Base-by-base conservation (phyloP, 1,284 basidiomycete species). In the Leccinum proliferum region DNA sequence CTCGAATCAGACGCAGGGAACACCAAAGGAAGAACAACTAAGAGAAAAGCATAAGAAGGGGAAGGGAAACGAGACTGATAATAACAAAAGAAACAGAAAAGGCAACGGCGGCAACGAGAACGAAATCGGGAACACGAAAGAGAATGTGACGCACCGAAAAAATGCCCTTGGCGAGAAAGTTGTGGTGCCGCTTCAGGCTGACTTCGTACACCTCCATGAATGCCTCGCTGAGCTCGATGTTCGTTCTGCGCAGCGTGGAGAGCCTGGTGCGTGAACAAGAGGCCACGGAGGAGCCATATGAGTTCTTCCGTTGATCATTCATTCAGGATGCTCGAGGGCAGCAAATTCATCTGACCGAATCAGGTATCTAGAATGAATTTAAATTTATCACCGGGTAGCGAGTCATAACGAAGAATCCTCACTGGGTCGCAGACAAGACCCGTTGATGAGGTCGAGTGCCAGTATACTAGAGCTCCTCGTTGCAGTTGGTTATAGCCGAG, bases 301-400 rank as follows among this genome's bases (percentile, higher is more conserved):
- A 98, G 83, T 15, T 93, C 95, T 69, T 97, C 90, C 0, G 95
- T 97, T 4, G 80, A 81, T 74, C 92, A 88, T 77, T 99, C 97
- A 72, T 92, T 90, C 70, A 84, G 83, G 9, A 97, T 87, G 43
- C 18, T 21, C 18, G 18, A 21, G 18, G 18, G 18, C 18, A 21
- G 18, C 18, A 21, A 21, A 21, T 21, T 21, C 18, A 21, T 21
- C 18, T 21, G 18, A 21, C 18, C 18, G 18, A 21, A 21, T 21
- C 18, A 21, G 18, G 18, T 21, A 21, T 21, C 18, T 21, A 21
- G 18, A 21, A 21, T 21, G 18, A 21, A 21, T 21, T 21, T 21
- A 21, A 21, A 21, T 21, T 21, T 21, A 21, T 21, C 18, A 21
- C 18, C 18, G 18, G 18, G 18, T 21, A 21, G 18, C 18, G 18